These are phyloP conservation scores for Pyrus bretschneideri DNA, from an alignment of 306 rosid genomes.

Conservation along the genomic window DNA sequence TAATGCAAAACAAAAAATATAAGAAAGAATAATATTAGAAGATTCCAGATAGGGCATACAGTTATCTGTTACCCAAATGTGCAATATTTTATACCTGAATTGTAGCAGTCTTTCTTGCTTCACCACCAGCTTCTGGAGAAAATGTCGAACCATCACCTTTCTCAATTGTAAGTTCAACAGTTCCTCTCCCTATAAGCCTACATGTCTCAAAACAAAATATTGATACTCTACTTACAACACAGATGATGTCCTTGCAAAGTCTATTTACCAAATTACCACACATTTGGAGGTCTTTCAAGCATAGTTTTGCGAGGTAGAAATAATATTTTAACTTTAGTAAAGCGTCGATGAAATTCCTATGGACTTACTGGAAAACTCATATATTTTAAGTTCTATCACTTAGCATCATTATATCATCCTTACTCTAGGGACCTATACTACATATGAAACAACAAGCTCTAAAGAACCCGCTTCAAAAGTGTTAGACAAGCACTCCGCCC, in stretches of 20 bases:
- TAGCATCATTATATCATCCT: neutral
- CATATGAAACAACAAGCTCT: too few relatives aligned
- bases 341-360: neutral
- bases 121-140: conserved; percentile 79
- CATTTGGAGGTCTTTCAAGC: neutral
- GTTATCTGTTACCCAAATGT: neutral
- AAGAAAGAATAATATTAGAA: neutral
- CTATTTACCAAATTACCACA: neutral
- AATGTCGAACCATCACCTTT: conserved; percentile 77
- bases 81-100: conserved; percentile 47
- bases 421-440: neutral
- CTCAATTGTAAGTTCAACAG: conserved; percentile 72
- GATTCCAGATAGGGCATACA: neutral
- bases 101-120: conserved; percentile 58
- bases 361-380: neutral
- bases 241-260: neutral
- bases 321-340: too few relatives aligned
- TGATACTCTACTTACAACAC: conserved; percentile 11
- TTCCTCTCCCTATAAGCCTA: conserved; percentile 88
- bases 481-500: neutral
- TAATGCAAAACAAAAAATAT: neutral
- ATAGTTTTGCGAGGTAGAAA: neutral
- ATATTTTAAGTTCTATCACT: neutral
- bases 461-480: neutral
- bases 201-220: conserved; percentile 24